Percentiles rank a stretch among this genome's conserved stretches.
phyloP scores from a whole-genome alignment of 225 moss, liverwort and hornwort genomes.

The Pseudoscleropodium purum region DNA sequence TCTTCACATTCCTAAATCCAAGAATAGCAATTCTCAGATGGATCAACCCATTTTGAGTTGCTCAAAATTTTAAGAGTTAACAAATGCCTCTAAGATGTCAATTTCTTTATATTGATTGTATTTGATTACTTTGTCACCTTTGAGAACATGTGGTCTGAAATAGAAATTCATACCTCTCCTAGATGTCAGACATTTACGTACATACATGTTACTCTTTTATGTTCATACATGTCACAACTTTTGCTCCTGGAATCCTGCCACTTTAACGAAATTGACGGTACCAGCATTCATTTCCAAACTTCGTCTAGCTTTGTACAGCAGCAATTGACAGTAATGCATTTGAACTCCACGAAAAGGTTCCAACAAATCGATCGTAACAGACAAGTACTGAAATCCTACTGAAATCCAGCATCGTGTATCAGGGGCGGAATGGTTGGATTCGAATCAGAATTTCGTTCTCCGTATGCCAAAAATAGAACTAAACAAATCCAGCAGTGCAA shows the following conservation, averaged over 20 bases:
- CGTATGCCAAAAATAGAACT: background rate
- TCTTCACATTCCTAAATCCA: no score
- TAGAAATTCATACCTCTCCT: background rate
- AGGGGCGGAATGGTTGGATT: no score
- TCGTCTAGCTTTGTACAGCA: background rate
- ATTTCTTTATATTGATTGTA: no score
- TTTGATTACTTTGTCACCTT: no score
- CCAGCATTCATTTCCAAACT: background rate
- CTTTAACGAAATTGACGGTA: background rate
- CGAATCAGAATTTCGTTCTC: background rate
- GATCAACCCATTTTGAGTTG: no score
- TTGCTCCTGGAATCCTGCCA: accelerated
- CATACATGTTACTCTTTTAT: background rate
- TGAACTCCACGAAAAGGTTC: no score
- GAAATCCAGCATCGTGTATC: no score
- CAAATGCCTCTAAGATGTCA: no score
- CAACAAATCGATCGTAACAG: no score
- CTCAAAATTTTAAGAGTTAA: no score
- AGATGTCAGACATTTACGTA: background rate
- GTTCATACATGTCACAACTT: background rate
- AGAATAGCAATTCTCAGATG: no score
- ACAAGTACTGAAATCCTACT: no score
- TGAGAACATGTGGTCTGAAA: background rate
- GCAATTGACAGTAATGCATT: background rate
- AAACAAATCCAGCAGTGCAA: background rate